phyloP scores from a whole-genome alignment of 2,329 filamentous ascomycete species.

The Nemania sp. region DNA sequence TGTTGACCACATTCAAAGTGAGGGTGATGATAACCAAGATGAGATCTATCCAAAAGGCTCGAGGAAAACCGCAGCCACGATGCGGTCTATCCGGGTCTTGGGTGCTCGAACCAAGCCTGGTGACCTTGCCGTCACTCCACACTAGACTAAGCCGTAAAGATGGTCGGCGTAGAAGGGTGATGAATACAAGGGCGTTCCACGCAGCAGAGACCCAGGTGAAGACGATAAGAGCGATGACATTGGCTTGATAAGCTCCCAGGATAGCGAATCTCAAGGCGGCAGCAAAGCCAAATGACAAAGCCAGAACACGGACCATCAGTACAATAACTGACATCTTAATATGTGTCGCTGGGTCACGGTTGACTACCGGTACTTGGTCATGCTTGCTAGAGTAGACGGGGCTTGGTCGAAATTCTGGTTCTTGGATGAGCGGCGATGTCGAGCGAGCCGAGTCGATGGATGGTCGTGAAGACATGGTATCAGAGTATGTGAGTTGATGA shows the following conservation, averaged over 20 bases:
- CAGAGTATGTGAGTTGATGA: neutral
- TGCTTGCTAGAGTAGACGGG: neutral
- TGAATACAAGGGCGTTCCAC: slow-evolving; percentile 12
- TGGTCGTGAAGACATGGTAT: slow-evolving; percentile 2
- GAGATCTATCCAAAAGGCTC: slow-evolving; percentile 12
- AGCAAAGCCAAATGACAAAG: slow-evolving; percentile 13
- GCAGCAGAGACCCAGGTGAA: slow-evolving; percentile 1
- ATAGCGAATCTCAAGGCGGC: neutral
- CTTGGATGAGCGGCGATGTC: slow-evolving; percentile 9
- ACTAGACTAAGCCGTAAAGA: slow-evolving; percentile 8
- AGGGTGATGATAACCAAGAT: neutral
- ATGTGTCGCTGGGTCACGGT: neutral
- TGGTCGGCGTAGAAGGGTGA: neutral
- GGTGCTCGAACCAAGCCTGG: neutral
- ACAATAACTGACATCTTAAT: neutral
- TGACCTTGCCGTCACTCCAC: neutral
- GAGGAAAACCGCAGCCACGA: neutral
- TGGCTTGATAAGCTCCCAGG: neutral
- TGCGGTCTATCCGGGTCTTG: neutral
- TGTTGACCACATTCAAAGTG: neutral
- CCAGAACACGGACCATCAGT: neutral
- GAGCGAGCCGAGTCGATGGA: slow-evolving; percentile 19
- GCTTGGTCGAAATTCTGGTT: neutral
- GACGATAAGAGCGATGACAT: neutral
- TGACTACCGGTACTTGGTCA: neutral